Base-by-base conservation (phyloP, 768 basidiomycete genomes). In the Hysterangium stoloniferum region DNA sequence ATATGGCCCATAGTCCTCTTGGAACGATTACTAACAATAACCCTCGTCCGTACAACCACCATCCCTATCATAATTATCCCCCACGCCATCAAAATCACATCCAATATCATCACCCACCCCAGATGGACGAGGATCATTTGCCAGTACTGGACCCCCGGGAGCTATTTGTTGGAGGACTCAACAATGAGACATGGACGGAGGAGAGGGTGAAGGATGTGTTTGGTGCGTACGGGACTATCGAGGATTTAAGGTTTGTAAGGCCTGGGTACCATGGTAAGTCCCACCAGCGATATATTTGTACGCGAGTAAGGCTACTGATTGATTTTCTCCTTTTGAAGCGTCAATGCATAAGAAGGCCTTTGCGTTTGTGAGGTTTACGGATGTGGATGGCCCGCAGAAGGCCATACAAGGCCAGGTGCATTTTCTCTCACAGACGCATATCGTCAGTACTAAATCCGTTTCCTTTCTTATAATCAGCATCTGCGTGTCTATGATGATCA, bases 161-260 rank as follows among this genome's bases (percentile, higher is more conserved):
- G 1, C 69, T 90, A 25, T 89, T 88, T 61, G 82, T 88, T 25
- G 86, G 87, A 6, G 85, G 85, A 4, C 70, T 90, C 37, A 80
- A 84, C 57, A 74, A 78, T 59, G 69, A 70, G 24, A 76, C 77
- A 6, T 89, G 86, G 87, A 75, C 80, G 38, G 85, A 89, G 59
- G 71, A 69, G 7, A 81, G 74, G 54, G 69, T 90, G 29, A 68
- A 64, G 27, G 59, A 62, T 6, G 69, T 84, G 40, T 90, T 90
- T 60, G 68, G 70, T 19, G 73, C 71, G 58, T 89, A 80, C 57
- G 83, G 80, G 8, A 74, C 75, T 1, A 68, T 90, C 7, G 78
- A 82, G 56, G 74, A 68, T 48, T 72, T 88, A 36, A 82, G 80
- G 56, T 64, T 89, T 36, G 75, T 86, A 43, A 72, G 73, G 34